phyloP scores from a whole-genome alignment of 306 rosid genomes.

The Trifolium fragiferum region DNA sequence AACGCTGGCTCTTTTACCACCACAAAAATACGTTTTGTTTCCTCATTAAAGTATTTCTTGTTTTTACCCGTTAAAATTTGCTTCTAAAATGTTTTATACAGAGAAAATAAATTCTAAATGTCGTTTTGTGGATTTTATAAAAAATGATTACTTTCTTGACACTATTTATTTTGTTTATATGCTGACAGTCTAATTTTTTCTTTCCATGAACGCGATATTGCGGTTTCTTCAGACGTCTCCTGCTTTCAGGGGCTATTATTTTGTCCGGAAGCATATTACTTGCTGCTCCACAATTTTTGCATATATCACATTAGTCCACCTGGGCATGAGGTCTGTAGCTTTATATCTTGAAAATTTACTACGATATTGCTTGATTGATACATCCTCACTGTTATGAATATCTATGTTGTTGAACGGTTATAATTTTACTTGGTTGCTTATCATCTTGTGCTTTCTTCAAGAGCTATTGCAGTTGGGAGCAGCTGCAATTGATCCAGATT shows the following conservation, averaged over 20 bases:
- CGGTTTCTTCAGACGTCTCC: conserved; percentile 76
- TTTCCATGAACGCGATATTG: conserved; percentile 37
- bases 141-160: conserved; percentile 24
- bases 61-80: not conserved
- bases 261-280: conserved; percentile 89
- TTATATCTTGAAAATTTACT: conserved; percentile 41
- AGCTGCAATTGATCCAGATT: conserved; percentile 63
- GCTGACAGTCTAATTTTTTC: conserved; percentile 45
- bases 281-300: conserved; percentile 96
- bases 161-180: not conserved
- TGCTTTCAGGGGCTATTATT: conserved; percentile 95
- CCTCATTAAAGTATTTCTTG: conserved; percentile 1
- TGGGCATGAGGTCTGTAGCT: conserved; percentile 91
- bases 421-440: conserved; percentile 52
- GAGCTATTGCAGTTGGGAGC: conserved; percentile 94
- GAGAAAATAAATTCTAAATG: conserved; percentile 22
- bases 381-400: conserved; percentile 12
- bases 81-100: conserved; percentile 24
- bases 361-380: conserved; percentile 33
- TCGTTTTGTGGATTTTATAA: not conserved
- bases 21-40: conserved; percentile 2
- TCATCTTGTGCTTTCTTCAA: conserved; percentile 63
- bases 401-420: conserved; percentile 31
- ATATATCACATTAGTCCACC: conserved; percentile 97
- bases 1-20: not conserved